Percentiles rank a stretch among this genome's conserved stretches.
Evolutionary conservation across 2,329 filamentous ascomycete genomes (phyloP).

Genomic region (Magnaporthiopsis incrustans): DNA sequence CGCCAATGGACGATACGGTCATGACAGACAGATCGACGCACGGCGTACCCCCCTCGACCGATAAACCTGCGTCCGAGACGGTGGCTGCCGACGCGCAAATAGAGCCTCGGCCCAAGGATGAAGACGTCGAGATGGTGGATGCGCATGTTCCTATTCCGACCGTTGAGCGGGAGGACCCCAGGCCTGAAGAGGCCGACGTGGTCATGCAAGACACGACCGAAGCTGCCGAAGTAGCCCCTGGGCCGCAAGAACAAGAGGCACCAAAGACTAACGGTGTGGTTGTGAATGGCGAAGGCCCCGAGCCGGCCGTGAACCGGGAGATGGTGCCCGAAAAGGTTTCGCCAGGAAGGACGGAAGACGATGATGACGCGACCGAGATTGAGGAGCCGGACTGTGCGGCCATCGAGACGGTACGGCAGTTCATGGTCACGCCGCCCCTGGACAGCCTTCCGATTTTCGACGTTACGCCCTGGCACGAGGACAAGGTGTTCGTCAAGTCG

Average conservation of each 20-base stretch:
- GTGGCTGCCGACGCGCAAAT: neutral
- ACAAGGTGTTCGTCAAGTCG: slow-evolving; percentile 34
- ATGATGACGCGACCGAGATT: slow-evolving; percentile 46
- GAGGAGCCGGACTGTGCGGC: slow-evolving; percentile 44
- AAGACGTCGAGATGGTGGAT: slow-evolving; percentile 28
- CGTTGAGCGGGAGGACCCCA: slow-evolving; percentile 15
- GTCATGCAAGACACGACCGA: slow-evolving; percentile 28
- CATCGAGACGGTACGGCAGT: slow-evolving; percentile 40
- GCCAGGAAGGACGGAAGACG: slow-evolving; percentile 39
- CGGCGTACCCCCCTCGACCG: neutral
- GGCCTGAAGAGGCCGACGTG: slow-evolving; percentile 22
- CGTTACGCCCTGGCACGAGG: slow-evolving; percentile 39
- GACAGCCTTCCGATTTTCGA: slow-evolving; percentile 43
- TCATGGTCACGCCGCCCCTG: slow-evolving; percentile 45
- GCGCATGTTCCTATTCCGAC: slow-evolving; percentile 19
- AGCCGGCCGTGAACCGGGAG: neutral
- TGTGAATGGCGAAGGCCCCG: slow-evolving; percentile 13
- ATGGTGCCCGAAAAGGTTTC: slow-evolving; percentile 27
- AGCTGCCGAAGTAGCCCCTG: slow-evolving; percentile 8
- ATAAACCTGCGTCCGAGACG: neutral
- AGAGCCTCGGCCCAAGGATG: slow-evolving; percentile 12
- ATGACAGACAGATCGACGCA: neutral
- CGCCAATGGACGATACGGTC: neutral
- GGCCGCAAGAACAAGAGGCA: neutral
- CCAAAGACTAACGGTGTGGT: slow-evolving; percentile 13